phyloP scores from a whole-genome alignment of 768 basidiomycete species.

The Naematelia aurantialba region DNA sequence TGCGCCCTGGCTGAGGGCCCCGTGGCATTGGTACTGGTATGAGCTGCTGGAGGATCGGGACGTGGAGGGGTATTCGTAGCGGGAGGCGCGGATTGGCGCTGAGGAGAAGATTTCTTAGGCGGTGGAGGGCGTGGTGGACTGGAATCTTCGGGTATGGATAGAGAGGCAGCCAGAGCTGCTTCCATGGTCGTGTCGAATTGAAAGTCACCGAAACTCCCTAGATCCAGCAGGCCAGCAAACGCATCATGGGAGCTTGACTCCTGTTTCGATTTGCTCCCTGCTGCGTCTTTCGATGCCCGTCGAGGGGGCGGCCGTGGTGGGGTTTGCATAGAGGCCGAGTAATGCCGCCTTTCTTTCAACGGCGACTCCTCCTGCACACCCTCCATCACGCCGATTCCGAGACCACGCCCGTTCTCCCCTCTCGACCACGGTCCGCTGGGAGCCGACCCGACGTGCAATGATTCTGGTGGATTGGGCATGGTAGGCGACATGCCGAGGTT shows the following conservation, averaged over 20 bases:
- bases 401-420: constrained; percentile 50
- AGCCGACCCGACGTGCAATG: constrained; percentile 18
- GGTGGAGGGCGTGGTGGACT: constrained; percentile 9
- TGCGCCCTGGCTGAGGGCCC: constrained; percentile 9
- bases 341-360: neutral
- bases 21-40: neutral
- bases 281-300: neutral
- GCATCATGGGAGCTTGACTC: neutral
- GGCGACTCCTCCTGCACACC: constrained; percentile 55
- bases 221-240: constrained; percentile 7
- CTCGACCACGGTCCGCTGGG: constrained; percentile 32
- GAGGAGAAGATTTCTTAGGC: neutral
- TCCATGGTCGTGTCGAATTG: constrained; percentile 38
- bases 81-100: neutral
- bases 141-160: constrained; percentile 23
- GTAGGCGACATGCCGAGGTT: constrained; percentile 52
- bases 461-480: constrained; percentile 9
- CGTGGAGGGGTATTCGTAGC: neutral
- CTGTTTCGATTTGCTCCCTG: neutral
- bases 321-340: neutral
- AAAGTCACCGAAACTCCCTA: constrained; percentile 30
- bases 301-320: neutral
- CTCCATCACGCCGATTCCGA: constrained; percentile 44
- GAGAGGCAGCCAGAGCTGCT: constrained; percentile 34
- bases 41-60: too few species aligned